Conservation (phyloP, 163 green algal genomes). For the Scenedesmus sp. region DNA sequence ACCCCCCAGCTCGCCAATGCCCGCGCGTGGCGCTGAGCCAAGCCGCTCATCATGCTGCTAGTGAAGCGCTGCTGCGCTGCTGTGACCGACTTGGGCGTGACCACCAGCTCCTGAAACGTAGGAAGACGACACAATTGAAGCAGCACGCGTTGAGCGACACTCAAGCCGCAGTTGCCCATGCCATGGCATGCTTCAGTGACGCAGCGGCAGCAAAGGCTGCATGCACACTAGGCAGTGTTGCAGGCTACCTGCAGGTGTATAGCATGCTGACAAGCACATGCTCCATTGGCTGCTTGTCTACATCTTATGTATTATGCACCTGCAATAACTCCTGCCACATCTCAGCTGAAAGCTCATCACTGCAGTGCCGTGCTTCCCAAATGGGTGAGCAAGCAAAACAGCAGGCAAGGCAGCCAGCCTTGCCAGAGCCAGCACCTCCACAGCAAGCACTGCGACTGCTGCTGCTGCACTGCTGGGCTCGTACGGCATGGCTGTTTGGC, state of each 20-base stretch:
- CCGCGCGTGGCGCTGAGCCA: neutral
- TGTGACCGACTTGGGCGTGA: neutral
- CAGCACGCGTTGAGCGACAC: no score
- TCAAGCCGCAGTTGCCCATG: no score
- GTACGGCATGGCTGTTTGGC: neutral
- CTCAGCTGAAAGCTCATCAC: neutral
- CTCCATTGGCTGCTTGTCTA: neutral
- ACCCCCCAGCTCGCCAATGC: neutral
- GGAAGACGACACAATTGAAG: no score
- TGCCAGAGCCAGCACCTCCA: neutral
- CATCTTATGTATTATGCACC: neutral
- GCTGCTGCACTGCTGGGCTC: neutral
- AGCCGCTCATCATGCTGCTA: slow-evolving; percentile 7
- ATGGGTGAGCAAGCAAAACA: neutral
- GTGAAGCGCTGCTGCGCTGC: neutral
- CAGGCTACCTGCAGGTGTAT: neutral
- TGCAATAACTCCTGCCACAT: neutral
- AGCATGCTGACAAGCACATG: neutral
- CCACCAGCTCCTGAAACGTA: neutral
- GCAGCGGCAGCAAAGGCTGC: neutral
- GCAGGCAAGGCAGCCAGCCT: neutral
- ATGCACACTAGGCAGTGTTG: neutral
- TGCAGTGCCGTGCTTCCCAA: neutral
- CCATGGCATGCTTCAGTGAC: no score
- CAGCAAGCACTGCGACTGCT: neutral